Evolutionary conservation across 768 basidiomycete species (phyloP).

Genomic region (Auricularia heimuer): DNA sequence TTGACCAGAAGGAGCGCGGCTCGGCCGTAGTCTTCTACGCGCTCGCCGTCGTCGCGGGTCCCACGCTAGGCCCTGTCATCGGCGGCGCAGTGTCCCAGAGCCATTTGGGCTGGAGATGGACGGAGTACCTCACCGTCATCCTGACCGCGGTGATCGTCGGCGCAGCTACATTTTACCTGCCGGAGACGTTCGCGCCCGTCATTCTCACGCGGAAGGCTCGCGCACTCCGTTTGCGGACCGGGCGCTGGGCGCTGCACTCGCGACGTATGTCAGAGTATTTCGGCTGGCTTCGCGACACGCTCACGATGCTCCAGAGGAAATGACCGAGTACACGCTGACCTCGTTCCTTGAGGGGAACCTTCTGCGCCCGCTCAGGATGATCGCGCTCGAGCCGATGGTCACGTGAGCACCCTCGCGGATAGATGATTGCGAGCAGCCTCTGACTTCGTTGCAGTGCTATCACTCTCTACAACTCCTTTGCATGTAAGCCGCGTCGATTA

Average conservation of each 20-base stretch:
- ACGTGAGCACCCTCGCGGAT: conserved; percentile 8
- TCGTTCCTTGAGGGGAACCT: conserved; percentile 22
- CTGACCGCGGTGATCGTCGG: conserved; percentile 17
- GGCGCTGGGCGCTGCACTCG: conserved; percentile 21
- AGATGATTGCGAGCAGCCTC: too few species aligned
- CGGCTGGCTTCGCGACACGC: too few species aligned
- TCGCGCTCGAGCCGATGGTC: conserved; percentile 21
- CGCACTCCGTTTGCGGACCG: conserved; percentile 16
- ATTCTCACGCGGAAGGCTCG: conserved; percentile 23
- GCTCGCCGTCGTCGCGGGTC: conserved; percentile 24
- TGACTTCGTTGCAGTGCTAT: neutral
- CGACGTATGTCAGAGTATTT: neutral
- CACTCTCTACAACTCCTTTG: conserved; percentile 13
- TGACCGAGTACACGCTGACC: conserved; percentile 16
- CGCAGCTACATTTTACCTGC: conserved; percentile 18
- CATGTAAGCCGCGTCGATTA: neutral
- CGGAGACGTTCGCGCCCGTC: conserved; percentile 24
- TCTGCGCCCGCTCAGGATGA: conserved; percentile 19
- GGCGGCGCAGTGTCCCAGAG: conserved; percentile 19
- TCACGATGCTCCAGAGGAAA: conserved; percentile 13
- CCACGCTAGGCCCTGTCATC: conserved; percentile 22
- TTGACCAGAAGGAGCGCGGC: conserved; percentile 14
- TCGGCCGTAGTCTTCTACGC: conserved; percentile 23
- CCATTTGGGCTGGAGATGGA: conserved; percentile 27
- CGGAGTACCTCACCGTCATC: conserved; percentile 24